Base-by-base conservation (phyloP, 2,329 filamentous ascomycete genomes). In the Fusarium proliferatum region DNA sequence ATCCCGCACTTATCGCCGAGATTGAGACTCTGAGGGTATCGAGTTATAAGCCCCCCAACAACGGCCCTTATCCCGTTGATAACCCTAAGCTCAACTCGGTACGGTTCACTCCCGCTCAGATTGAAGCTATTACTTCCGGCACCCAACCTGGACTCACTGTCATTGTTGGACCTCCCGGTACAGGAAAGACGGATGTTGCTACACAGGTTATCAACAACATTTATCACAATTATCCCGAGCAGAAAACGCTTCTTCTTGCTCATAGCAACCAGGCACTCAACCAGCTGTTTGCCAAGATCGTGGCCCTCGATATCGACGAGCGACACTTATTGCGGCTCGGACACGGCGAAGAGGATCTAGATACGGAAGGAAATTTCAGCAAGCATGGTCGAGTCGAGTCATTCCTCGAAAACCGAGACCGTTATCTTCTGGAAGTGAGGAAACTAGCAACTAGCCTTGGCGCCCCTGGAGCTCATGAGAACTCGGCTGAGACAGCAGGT, bases 161-260 rank as follows among this genome's bases (percentile, higher is more conserved):
- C 53, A 93, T 99, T 76, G 94, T 99, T 71, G 96, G 96, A 2
- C 96, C 96, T 61, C 96, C 96, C 12, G 96, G 96, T 61, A 99
- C 96, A 11, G 96, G 97, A 71, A 99, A 99, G 86, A 99, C 96
- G n/a, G 96, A 99, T 82, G 96, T 99, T 60, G 95, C 95, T 53
- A 98, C 96, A 9, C 96, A 99, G 82, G 97, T 98, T 80, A 99
- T 99, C 84, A 98, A 94, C 85, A 98, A 98, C 81, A 93, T 99
- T 76, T 99, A 99, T 80, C 96, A 98, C 85, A 97, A 98, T 83
- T 99, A 98, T 80, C 95, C 96, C 12, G 88, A 92, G 72, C 95
- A 99, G 82, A 93, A 94, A 76, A 99, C 96, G 1, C 85, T 99
- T 23, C 89, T 99, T 45, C 91, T 99, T 72, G 96, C 96, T 9